Base-by-base conservation (phyloP, 202 grass and related monocot genomes). In the Cymbopogon flexuosus region DNA sequence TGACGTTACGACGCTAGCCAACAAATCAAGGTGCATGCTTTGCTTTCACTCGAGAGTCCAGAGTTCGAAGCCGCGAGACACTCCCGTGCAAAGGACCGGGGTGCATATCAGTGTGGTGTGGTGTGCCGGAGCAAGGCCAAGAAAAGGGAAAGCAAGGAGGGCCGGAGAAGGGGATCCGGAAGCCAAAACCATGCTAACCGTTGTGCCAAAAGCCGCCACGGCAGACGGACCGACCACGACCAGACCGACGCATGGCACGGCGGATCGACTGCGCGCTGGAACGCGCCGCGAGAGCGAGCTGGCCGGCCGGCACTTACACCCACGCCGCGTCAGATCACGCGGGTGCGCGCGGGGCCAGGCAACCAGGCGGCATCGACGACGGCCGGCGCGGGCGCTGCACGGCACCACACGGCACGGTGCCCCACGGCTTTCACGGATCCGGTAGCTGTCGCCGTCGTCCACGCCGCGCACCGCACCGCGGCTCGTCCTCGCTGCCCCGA, bases 161-260 rank as follows among this genome's bases (percentile, higher is more conserved):
- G 4, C 56, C 49, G 18, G 8, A 56, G 40, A 76, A 16, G 86
- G 84, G 19, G 87, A 13, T n/a, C 56, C 41, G n/a, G 66, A 64
- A 72, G 72, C 87, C 87, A 10, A 58, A 89, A 84, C 63, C 72
- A 72, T 89, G 87, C 82, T 85, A 81, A 89, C 87, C 78, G 87
- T 89, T 89, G 87, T 29, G 85, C 58, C 56, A 42, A 72, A 54
- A 54, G 58, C 43, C 45, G 6, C 51, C 51, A 9, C 54, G 54
- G 19, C 54, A 21, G 52, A 56, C 51, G 16, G 49, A 54, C 42
- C 43, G 43, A 47, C 47, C 47, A 6, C 45, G 14, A 16, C 46
- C 49, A 52, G 49, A 52, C 49, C 51, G 51, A 59, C 12, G 46
- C n/a, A 34, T 21, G 58, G 24, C 75, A 64, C 40, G 58, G 73